Evolutionary conservation across 257 asterid species (phyloP), one percentile per base, ranked within the genome.

Genomic region (Cynanchum wilfordii): DNA sequence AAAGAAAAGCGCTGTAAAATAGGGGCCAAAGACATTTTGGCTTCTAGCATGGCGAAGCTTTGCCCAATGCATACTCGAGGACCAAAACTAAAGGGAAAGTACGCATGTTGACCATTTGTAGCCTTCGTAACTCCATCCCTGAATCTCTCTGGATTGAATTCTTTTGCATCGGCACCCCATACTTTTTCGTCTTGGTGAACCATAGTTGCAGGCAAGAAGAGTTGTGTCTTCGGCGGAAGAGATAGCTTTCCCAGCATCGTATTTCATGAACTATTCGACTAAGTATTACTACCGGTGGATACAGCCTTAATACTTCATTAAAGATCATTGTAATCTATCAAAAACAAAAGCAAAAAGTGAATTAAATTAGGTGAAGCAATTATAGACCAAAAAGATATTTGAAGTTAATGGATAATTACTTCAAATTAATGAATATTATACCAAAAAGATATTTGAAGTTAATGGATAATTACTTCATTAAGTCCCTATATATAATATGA

Each of bases 51-150:
- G 45, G 81, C 78, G 59, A 80, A 80, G 44, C 64, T 62, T 69
- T 80, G 84, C 17, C 76, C 81, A 9, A 77, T 73, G 64, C 84
- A 80, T 13, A 56, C 66, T 20, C 84, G 78, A 15, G 84, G 81
- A 52, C 84, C 84, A 73, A 74, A 77, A 40, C 84, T 69, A 15
- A 80, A 80, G 20, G 81, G 79, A 22, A 76, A 73, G 4, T n/a
- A 80, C 15, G 71, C 54, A 5, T 68, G 27, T 5, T 64, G 69
- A 42, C 69, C 69, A 22, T 33, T 64, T 64, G 69, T 36, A 5
- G 50, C 69, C 47, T 64, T 64, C 11, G 24, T 7, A 20, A 64
- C 19, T 36, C 69, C 69, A 16, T 64, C 69, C 16, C 69, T 36
- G 59, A 54, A 54, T 54, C 59, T 54, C 59, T 20, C 27, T 1